A percentile compares a stretch with the other conserved stretches of the same genome.
These are phyloP conservation scores for Suillus lakei DNA, from an alignment of 768 basidiomycete species.

Conservation along the genomic window DNA sequence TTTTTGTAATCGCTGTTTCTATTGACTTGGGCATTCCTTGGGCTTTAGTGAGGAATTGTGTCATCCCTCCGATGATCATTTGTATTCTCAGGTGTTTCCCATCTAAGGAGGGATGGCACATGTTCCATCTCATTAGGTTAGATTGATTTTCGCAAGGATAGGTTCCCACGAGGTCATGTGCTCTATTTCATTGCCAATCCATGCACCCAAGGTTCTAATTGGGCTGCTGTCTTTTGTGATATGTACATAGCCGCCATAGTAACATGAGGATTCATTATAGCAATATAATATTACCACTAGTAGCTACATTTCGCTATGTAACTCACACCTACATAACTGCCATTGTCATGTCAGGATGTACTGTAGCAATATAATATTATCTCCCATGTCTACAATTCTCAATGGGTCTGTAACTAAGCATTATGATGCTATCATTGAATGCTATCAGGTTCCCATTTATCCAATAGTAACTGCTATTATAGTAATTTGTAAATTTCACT, in stretches of 20 bases:
- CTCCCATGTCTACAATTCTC: too few relatives aligned
- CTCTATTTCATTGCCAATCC: slow-evolving; percentile 28
- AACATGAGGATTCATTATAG: too few relatives aligned
- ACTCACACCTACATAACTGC: too few relatives aligned
- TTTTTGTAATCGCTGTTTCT: slow-evolving; percentile 19
- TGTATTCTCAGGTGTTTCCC: slow-evolving; percentile 21
- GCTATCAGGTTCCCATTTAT: too few relatives aligned
- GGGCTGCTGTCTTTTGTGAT: slow-evolving; percentile 23
- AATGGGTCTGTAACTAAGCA: too few relatives aligned
- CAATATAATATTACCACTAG: too few relatives aligned
- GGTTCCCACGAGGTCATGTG: slow-evolving; percentile 18
- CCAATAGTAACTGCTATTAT: too few relatives aligned
- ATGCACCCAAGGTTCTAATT: slow-evolving; percentile 18
- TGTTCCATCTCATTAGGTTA: slow-evolving; percentile 15
- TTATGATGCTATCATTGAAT: too few relatives aligned
- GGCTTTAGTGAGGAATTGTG: slow-evolving; percentile 35
- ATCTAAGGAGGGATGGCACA: slow-evolving; percentile 21
- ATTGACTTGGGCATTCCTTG: slow-evolving; percentile 35
- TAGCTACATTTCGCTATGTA: too few relatives aligned
- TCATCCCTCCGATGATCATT: slow-evolving; percentile 21
- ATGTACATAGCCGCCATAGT: background rate
- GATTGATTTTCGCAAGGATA: slow-evolving; percentile 25
- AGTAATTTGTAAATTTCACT: too few relatives aligned
- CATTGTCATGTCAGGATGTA: too few relatives aligned
- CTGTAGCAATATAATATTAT: too few relatives aligned